Conservation (phyloP, 2,329 filamentous ascomycete genomes). For the Microsporum audouinii region DNA sequence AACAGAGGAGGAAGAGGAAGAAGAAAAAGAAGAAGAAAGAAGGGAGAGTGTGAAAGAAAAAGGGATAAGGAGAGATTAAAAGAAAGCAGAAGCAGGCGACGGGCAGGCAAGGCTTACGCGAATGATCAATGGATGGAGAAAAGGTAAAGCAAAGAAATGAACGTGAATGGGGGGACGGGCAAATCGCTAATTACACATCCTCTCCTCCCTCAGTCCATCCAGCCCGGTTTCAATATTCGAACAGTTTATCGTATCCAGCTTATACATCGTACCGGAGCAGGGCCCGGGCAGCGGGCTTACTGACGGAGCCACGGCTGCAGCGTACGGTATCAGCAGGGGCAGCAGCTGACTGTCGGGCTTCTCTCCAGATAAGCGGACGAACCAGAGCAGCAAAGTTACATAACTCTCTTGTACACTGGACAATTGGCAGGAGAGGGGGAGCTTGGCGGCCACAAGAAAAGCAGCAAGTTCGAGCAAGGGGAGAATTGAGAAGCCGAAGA, state of each 20-base stretch:
- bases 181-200: conserved; percentile 4
- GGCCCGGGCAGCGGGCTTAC: neutral
- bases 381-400: conserved; percentile 2
- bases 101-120: conserved; percentile 3
- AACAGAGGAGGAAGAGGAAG: conserved; percentile 15
- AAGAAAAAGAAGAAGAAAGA: conserved; percentile 12
- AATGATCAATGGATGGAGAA: conserved; percentile 6
- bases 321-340: conserved; percentile 3
- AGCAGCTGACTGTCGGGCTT: neutral
- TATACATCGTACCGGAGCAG: conserved; percentile 4
- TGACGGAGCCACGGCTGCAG: conserved; percentile 2
- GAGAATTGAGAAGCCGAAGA: conserved; percentile 2
- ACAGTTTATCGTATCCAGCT: conserved; percentile 1
- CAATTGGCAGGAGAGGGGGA: neutral
- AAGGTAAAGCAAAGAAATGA: conserved; percentile 4
- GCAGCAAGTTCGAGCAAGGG: neutral
- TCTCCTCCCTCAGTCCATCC: neutral
- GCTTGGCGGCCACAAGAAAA: neutral
- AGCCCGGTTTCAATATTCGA: conserved; percentile 1
- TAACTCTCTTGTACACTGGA: neutral
- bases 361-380: neutral
- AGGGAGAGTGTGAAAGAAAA: conserved; percentile 12
- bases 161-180: conserved; percentile 1
- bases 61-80: conserved; percentile 9
- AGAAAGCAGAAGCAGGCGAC: conserved; percentile 6